Evolutionary conservation across 192 early-diverging fungal genomes (phyloP), one percentile per base, ranked within the genome.

Genomic region (Gaertneriomyces sp.): DNA sequence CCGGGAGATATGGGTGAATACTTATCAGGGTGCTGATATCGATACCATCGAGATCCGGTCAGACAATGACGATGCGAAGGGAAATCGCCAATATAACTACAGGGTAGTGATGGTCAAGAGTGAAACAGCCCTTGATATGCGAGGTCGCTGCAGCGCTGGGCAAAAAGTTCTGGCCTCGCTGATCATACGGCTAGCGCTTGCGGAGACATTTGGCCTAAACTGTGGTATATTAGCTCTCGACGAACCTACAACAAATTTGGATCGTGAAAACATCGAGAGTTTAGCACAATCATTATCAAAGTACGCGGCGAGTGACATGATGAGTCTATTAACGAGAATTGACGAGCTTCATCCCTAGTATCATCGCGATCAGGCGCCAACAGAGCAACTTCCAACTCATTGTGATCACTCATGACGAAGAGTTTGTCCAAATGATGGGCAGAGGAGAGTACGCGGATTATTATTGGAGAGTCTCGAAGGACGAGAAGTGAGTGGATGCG

Each of bases 181-280:
- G 46, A 94, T 99, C 60, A 96, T 99, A 62, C 85, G 97, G 12
- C 70, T 99, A 52, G 95, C 95, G 11, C 77, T 99, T 47, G 97
- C 97, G 7, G 97, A 99, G 69, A 87, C 93, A 0, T 98, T 99
- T 66, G 88, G 93, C 64, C 63, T 91, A 9, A 89, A 90, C 66
- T 99, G 93, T 66, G 95, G 95, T 0, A 90, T 96, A 19, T 74
- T 99, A 50, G 93, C 94, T 0, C 80, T 99, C 51, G 97, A 99
- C 72, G 97, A 99, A 63, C 97, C 97, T 0, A 98, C 97, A 1
- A 98, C 97, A 0, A 99, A 99, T 69, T 79, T 99, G 7, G 97
- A 99, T 73, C 76, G 83, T 3, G 81, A 75, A 20, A 96, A 99
- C 70, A 90, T 95, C 45, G 80, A 88, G 52, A 90, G 89, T 53